phyloP scores from a whole-genome alignment of 2,329 filamentous ascomycete species.

The Fusarium nisikadoi region DNA sequence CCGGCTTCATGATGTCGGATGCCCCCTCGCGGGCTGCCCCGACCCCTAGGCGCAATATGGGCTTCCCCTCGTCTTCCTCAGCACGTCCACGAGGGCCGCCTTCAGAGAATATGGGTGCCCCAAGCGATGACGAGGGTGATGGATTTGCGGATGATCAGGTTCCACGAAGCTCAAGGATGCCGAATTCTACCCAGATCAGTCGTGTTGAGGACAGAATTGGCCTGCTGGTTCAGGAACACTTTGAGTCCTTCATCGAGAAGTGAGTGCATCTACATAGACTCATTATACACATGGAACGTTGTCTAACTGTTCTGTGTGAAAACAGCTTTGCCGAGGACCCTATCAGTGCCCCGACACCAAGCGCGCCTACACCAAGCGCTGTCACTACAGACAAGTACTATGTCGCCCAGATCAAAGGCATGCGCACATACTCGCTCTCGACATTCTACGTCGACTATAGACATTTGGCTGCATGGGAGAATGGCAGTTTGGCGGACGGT shows the following conservation, averaged over 20 bases:
- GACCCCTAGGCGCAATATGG: slow-evolving; percentile 57
- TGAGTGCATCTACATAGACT: slow-evolving; percentile 52
- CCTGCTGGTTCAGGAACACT: slow-evolving; percentile 77
- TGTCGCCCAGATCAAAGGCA: slow-evolving; percentile 82
- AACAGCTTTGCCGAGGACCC: slow-evolving; percentile 75
- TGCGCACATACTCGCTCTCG: slow-evolving; percentile 79
- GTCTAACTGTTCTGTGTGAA: background rate
- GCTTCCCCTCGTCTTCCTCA: slow-evolving; percentile 62
- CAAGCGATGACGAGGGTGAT: slow-evolving; percentile 71
- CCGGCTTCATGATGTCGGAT: slow-evolving; percentile 68
- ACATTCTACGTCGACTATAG: slow-evolving; percentile 89
- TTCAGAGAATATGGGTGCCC: slow-evolving; percentile 68
- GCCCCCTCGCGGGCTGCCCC: slow-evolving; percentile 55
- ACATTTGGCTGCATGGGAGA: slow-evolving; percentile 80
- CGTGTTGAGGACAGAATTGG: slow-evolving; percentile 81
- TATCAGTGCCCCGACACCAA: slow-evolving; percentile 60
- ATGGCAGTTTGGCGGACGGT: slow-evolving; percentile 84
- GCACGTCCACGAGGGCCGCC: slow-evolving; percentile 67
- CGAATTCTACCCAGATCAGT: slow-evolving; percentile 66
- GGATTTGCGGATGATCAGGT: slow-evolving; percentile 74
- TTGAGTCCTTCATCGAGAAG: slow-evolving; percentile 84
- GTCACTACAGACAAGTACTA: slow-evolving; percentile 85
- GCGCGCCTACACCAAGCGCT: slow-evolving; percentile 73
- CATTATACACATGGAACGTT: background rate
- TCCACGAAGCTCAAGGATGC: slow-evolving; percentile 60